phyloP scores from a whole-genome alignment of 2,329 filamentous ascomycete genomes.

The Xylaria arbuscula region DNA sequence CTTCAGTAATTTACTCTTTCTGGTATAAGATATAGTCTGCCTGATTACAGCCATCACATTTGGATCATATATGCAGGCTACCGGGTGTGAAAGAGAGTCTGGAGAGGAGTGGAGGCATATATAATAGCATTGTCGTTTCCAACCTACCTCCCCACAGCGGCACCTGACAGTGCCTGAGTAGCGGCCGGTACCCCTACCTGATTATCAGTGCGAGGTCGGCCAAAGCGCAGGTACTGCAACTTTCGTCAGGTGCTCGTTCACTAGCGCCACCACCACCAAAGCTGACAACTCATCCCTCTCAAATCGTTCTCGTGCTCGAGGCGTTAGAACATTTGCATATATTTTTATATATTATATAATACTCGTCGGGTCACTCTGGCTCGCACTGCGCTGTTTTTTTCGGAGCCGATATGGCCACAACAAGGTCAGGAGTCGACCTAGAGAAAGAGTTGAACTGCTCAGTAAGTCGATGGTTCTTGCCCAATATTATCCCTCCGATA shows the following conservation, averaged over 20 bases:
- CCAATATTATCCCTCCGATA: constrained; percentile 30
- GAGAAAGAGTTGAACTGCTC: constrained; percentile 97
- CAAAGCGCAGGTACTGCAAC: background rate
- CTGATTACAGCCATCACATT: too few species aligned
- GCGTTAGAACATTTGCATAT: background rate
- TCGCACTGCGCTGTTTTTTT: constrained; percentile 3
- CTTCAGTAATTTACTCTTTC: too few species aligned
- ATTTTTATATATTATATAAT: constrained; percentile 19
- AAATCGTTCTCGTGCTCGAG: constrained; percentile 9
- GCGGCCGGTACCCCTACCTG: too few species aligned
- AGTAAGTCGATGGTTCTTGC: constrained; percentile 65
- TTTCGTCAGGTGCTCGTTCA: constrained; percentile 3
- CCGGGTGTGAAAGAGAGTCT: background rate
- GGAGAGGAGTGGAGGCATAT: background rate
- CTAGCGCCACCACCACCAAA: constrained; percentile 15
- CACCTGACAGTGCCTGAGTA: background rate
- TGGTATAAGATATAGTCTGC: too few species aligned
- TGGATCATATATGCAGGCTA: too few species aligned
- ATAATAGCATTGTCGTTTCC: too few species aligned
- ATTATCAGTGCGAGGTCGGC: background rate
- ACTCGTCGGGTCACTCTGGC: background rate
- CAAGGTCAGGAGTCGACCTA: constrained; percentile 72
- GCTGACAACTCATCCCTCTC: constrained; percentile 20
- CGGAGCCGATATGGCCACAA: constrained; percentile 59
- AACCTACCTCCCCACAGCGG: background rate